Percentiles rank a stretch among this genome's conserved stretches.
Conservation (phyloP, 2,329 filamentous ascomycete genomes). For the Exophiala lecanii-corni region DNA sequence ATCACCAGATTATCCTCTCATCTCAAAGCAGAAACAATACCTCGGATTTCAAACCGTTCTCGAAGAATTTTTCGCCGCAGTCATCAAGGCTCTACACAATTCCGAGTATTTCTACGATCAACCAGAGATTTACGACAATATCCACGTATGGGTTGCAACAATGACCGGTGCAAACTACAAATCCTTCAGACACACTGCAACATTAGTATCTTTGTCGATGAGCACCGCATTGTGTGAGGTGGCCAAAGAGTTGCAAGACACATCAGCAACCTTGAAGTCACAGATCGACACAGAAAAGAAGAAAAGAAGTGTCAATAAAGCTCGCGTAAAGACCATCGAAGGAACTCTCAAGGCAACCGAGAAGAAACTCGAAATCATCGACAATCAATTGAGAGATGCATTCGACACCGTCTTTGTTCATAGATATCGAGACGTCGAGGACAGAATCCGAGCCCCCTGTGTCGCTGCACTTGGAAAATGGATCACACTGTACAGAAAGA, state of each 20-base stretch:
- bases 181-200: constrained; percentile 91
- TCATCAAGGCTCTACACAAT: constrained; percentile 74
- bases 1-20: constrained; percentile 86
- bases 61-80: constrained; percentile 69
- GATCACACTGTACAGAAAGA: constrained; percentile 78
- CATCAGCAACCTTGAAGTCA: constrained; percentile 70
- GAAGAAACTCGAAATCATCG: constrained; percentile 63
- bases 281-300: constrained; percentile 74
- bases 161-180: constrained; percentile 85
- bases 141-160: constrained; percentile 81
- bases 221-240: constrained; percentile 72
- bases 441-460: constrained; percentile 82
- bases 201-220: constrained; percentile 75
- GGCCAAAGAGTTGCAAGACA: constrained; percentile 64
- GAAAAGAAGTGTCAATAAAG: constrained; percentile 71
- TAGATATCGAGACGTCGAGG: constrained; percentile 89
- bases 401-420: constrained; percentile 94
- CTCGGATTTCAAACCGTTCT: constrained; percentile 74
- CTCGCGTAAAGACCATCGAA: constrained; percentile 68
- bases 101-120: constrained; percentile 78
- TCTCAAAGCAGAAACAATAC: constrained; percentile 72
- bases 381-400: constrained; percentile 70
- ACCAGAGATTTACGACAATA: constrained; percentile 73
- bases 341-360: constrained; percentile 66
- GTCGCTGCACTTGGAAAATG: constrained; percentile 80